Percentiles rank a stretch among this genome's conserved stretches.
Evolutionary conservation across 2,329 filamentous ascomycete species (phyloP).

Genomic region (Simplicillium aogashimaense): DNA sequence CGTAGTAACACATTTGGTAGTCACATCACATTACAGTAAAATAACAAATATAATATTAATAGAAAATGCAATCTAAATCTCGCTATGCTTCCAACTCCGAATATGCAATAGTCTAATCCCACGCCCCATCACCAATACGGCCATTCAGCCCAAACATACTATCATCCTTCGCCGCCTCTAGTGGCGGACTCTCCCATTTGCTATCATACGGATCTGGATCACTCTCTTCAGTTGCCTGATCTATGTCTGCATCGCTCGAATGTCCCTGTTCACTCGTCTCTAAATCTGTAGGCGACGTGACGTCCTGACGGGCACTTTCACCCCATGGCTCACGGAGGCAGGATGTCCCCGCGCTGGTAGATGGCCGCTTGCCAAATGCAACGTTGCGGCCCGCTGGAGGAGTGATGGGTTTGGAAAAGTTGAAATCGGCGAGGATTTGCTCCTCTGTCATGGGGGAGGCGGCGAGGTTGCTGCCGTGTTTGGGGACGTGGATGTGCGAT

Average conservation of each 20-base stretch:
- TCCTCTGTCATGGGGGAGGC: slow-evolving; percentile 5
- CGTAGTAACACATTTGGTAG: too few species aligned
- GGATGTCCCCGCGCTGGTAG: too few species aligned
- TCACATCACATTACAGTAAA: background rate
- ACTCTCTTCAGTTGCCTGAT: slow-evolving; percentile 22
- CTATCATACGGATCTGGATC: slow-evolving; percentile 19
- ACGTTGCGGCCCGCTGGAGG: slow-evolving; percentile 1
- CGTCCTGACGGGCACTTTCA: slow-evolving; percentile 2
- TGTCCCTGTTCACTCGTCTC: slow-evolving; percentile 22
- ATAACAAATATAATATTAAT: background rate
- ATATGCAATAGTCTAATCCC: slow-evolving; percentile 1
- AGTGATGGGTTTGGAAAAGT: slow-evolving; percentile 26
- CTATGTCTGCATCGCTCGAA: slow-evolving; percentile 19
- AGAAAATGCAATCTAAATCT: background rate
- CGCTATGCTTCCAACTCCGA: background rate
- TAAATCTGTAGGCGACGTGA: slow-evolving; percentile 17
- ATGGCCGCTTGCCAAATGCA: too few species aligned
- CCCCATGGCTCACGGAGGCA: too few species aligned
- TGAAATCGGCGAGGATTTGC: slow-evolving; percentile 14
- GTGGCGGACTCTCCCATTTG: slow-evolving; percentile 7
- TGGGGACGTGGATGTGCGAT: slow-evolving; percentile 23
- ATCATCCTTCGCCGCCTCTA: slow-evolving; percentile 5
- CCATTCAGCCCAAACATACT: slow-evolving; percentile 5
- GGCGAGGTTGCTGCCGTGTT: slow-evolving; percentile 8
- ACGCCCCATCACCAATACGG: slow-evolving; percentile 2